phyloP scores from a whole-genome alignment of 2,329 filamentous ascomycete species.

The Coniella vitis region DNA sequence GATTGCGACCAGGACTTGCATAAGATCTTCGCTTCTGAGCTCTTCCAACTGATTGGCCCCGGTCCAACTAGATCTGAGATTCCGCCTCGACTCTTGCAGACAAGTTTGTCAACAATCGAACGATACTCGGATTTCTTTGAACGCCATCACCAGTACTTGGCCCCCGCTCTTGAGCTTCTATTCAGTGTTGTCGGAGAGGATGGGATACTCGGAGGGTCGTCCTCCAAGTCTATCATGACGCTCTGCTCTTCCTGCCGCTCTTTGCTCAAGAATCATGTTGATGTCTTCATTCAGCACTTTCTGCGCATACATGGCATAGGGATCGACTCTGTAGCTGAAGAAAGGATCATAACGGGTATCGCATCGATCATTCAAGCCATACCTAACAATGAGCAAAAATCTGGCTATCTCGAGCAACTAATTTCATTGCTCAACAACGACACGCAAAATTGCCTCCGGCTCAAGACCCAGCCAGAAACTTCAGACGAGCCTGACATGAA shows the following conservation, averaged over 20 bases:
- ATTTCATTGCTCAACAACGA: constrained; percentile 57
- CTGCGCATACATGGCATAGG: constrained; percentile 46
- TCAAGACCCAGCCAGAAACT: constrained; percentile 25
- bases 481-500: constrained; percentile 19
- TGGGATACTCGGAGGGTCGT: constrained; percentile 54
- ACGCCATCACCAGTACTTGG: constrained; percentile 58
- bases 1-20: constrained; percentile 52
- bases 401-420: constrained; percentile 49
- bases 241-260: constrained; percentile 70
- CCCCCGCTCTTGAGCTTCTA: constrained; percentile 65
- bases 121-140: constrained; percentile 73
- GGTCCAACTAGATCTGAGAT: constrained; percentile 38
- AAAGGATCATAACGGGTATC: constrained; percentile 67
- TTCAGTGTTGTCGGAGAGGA: constrained; percentile 60
- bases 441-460: constrained; percentile 37
- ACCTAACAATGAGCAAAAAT: constrained; percentile 47
- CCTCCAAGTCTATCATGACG: constrained; percentile 66
- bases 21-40: constrained; percentile 53
- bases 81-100: constrained; percentile 57
- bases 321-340: constrained; percentile 59
- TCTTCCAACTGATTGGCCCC: constrained; percentile 50
- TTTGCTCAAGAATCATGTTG: constrained; percentile 59
- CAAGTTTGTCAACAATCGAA: constrained; percentile 63
- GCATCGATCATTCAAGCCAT: constrained; percentile 70
- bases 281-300: constrained; percentile 61